Percentiles rank a stretch among this genome's conserved stretches.
Evolutionary conservation across 768 basidiomycete species (phyloP).

Genomic region (Suillus subaureus): DNA sequence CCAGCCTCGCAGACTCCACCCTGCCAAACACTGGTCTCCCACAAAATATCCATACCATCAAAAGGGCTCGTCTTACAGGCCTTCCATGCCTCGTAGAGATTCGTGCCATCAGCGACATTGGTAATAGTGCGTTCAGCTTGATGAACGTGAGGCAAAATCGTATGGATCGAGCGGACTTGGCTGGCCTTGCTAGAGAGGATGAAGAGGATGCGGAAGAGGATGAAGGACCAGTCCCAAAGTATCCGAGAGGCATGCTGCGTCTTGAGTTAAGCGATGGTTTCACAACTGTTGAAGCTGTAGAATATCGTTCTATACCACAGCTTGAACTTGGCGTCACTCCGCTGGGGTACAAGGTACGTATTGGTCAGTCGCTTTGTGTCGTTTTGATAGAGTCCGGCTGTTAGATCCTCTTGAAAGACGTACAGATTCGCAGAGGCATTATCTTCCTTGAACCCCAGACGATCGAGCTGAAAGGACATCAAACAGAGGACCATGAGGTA

Average conservation of each 20-base stretch:
- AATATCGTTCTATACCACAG: constrained; percentile 67
- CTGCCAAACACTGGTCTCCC: constrained; percentile 70
- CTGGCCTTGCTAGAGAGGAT: constrained; percentile 44
- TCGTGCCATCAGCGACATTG: constrained; percentile 78
- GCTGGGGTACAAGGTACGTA: constrained; percentile 77
- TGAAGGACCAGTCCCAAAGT: constrained; percentile 79
- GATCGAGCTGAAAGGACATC: constrained; percentile 60
- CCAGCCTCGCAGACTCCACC: constrained; percentile 75
- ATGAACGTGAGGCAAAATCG: constrained; percentile 70
- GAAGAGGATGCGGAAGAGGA: constrained; percentile 56
- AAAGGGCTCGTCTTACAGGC: constrained; percentile 40
- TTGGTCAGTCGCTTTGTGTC: background rate
- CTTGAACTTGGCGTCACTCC: constrained; percentile 75
- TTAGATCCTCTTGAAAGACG: constrained; percentile 72
- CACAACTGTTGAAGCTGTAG: constrained; percentile 69
- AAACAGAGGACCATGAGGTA: constrained; percentile 64
- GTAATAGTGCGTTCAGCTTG: constrained; percentile 78
- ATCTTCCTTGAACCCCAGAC: constrained; percentile 77
- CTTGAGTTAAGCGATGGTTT: constrained; percentile 82
- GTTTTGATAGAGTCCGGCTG: background rate
- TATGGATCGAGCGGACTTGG: constrained; percentile 56
- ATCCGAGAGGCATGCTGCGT: constrained; percentile 77
- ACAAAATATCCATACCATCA: constrained; percentile 36
- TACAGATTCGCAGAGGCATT: constrained; percentile 66
- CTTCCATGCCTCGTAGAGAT: constrained; percentile 76